Conservation (phyloP, 2,329 filamentous ascomycete species). For the Salinomyces thailandicus region DNA sequence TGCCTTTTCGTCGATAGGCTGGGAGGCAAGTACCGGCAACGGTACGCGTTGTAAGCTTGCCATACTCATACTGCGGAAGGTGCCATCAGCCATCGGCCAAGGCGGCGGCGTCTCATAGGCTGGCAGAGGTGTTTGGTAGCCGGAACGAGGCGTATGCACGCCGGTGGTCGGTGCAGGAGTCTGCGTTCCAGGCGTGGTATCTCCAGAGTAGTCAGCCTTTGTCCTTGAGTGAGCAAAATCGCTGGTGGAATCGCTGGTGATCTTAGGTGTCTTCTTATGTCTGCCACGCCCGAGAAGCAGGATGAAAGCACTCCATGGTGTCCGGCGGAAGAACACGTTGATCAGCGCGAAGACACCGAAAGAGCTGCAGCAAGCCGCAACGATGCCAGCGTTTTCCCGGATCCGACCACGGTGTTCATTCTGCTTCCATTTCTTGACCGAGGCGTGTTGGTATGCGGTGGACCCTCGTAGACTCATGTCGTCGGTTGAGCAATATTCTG, state of each 20-base stretch:
- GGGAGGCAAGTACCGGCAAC: neutral
- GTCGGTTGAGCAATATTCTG: conserved; percentile 3
- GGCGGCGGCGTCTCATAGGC: conserved; percentile 4
- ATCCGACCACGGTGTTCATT: conserved; percentile 8
- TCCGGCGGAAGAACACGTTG: conserved; percentile 20
- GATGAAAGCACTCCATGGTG: conserved; percentile 12
- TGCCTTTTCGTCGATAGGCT: neutral
- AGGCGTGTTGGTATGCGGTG: conserved; percentile 12
- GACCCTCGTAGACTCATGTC: conserved; percentile 12
- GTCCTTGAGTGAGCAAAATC: neutral
- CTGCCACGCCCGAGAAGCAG: neutral
- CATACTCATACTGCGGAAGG: neutral
- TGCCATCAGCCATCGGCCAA: neutral
- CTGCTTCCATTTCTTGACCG: conserved; percentile 12
- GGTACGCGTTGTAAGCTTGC: neutral
- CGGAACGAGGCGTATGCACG: conserved; percentile 5
- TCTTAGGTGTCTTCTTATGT: neutral
- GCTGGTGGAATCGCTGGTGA: neutral
- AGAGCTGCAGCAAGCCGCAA: conserved; percentile 19
- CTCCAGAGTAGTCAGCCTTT: neutral
- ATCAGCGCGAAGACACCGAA: conserved; percentile 18
- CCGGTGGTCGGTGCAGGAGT: conserved; percentile 7
- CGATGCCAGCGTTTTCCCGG: conserved; percentile 15
- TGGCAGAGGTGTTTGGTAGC: conserved; percentile 5
- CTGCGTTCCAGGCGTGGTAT: conserved; percentile 3